Evolutionary conservation across 2,329 filamentous ascomycete genomes (phyloP).

Genomic region (Cordyceps javanica): DNA sequence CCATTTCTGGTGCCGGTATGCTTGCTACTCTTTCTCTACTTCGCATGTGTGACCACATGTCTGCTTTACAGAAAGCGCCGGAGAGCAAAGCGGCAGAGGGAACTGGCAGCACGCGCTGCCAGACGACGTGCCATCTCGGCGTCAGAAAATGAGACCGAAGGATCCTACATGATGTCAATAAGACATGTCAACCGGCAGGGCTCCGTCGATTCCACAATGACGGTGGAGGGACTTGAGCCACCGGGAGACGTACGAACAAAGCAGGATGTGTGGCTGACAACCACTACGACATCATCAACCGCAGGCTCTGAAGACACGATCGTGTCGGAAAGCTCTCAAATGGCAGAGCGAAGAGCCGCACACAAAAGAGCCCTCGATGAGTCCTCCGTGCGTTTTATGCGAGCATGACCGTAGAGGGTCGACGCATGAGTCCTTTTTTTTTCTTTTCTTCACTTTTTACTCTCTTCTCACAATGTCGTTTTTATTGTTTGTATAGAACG

Average conservation of each 20-base stretch:
- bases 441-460: background rate
- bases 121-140: constrained; percentile 1
- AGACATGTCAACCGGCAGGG: constrained; percentile 11
- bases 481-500: constrained; percentile 3
- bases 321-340: constrained; percentile 7
- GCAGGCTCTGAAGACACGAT: constrained; percentile 11
- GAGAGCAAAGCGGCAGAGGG: constrained; percentile 18
- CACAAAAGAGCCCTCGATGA: constrained; percentile 8
- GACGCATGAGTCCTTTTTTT: too few relatives aligned
- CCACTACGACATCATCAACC: background rate
- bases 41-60: constrained; percentile 22
- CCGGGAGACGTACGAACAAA: constrained; percentile 3
- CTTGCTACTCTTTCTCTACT: constrained; percentile 25
- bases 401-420: background rate
- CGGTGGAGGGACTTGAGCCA: constrained; percentile 7
- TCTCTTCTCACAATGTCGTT: constrained; percentile 2
- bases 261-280: constrained; percentile 14
- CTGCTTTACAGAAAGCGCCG: constrained; percentile 23
- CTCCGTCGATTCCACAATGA: constrained; percentile 15
- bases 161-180: constrained; percentile 11
- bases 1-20: constrained; percentile 26
- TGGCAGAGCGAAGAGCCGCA: constrained; percentile 8
- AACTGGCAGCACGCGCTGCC: constrained; percentile 6
- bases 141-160: constrained; percentile 14
- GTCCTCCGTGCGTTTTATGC: constrained; percentile 13